phyloP scores from a whole-genome alignment of 495 filamentous ascomycete species.

The Penicillium fimorum region DNA sequence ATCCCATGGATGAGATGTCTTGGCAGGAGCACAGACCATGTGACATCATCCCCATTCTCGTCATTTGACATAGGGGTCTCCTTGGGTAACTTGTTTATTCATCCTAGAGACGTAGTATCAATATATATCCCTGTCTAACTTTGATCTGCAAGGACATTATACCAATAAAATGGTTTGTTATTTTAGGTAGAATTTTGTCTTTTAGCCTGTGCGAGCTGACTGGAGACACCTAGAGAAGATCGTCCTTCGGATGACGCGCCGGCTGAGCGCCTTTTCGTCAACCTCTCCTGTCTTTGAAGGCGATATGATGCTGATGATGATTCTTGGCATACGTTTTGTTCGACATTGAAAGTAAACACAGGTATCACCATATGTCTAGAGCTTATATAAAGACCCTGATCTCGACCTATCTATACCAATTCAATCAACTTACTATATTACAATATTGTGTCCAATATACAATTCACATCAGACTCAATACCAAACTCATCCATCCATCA shows the following conservation, averaged over 20 bases:
- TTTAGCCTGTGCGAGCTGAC: neutral
- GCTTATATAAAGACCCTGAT: conserved; percentile 9
- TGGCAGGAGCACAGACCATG: too few relatives aligned
- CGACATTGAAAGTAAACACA: neutral
- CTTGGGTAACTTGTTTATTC: neutral
- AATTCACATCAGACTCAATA: neutral
- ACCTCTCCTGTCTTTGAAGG: conserved; percentile 7
- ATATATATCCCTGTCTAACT: conserved; percentile 4
- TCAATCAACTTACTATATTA: neutral
- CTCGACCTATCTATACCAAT: neutral
- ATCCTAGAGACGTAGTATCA: conserved; percentile 2
- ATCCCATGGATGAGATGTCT: too few relatives aligned
- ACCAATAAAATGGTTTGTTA: neutral
- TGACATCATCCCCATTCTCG: neutral
- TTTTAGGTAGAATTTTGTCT: neutral
- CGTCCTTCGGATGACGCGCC: conserved; percentile 25
- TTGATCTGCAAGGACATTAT: neutral
- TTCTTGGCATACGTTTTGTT: conserved; percentile 23
- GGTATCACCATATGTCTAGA: neutral
- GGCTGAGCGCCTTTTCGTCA: conserved; percentile 15
- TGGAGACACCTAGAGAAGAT: conserved; percentile 12
- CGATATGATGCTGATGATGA: conserved; percentile 10
- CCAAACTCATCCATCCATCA: conserved; percentile 3
- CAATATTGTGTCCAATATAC: neutral
- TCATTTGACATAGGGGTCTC: neutral